Evolutionary conservation across 768 basidiomycete genomes (phyloP).

Genomic region (Mrakia frigida): DNA sequence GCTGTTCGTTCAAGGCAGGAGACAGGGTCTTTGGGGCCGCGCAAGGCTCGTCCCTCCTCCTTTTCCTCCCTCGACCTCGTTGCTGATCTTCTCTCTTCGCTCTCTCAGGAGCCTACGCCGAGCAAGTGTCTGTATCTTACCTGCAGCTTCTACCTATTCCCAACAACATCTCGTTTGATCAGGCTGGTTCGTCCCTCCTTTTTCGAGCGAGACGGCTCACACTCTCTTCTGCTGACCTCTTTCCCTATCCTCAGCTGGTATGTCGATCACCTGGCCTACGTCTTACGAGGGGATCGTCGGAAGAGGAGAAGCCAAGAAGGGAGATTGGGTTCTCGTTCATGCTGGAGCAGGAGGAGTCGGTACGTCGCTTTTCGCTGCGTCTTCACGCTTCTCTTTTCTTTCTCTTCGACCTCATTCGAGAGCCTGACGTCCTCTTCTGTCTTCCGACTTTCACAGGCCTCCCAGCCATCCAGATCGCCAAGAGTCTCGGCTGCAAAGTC

Average conservation of each 20-base stretch:
- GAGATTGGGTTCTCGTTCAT: constrained; percentile 87
- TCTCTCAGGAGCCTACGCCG: not conserved
- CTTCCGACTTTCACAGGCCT: constrained; percentile 46
- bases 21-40: constrained; percentile 81
- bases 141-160: constrained; percentile 61
- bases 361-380: not conserved
- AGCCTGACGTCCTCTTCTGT: not conserved
- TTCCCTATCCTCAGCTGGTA: not conserved
- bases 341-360: constrained; percentile 97
- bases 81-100: not conserved
- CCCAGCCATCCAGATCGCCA: constrained; percentile 85
- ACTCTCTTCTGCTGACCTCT: no score
- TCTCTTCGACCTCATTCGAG: no score
- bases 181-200: constrained; percentile 55
- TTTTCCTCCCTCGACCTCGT: constrained; percentile 16
- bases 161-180: constrained; percentile 67
- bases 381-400: not conserved
- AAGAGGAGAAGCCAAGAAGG: constrained; percentile 70
- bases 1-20: constrained; percentile 71
- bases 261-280: constrained; percentile 47
- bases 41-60: constrained; percentile 52
- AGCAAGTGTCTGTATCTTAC: constrained; percentile 56
- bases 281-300: constrained; percentile 87
- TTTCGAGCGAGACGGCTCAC: not conserved
- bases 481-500: constrained; percentile 57